Evolutionary conservation across 495 filamentous ascomycete species (phyloP), one percentile per base, ranked within the genome.

Genomic region (Hypoxylon subgilvum): DNA sequence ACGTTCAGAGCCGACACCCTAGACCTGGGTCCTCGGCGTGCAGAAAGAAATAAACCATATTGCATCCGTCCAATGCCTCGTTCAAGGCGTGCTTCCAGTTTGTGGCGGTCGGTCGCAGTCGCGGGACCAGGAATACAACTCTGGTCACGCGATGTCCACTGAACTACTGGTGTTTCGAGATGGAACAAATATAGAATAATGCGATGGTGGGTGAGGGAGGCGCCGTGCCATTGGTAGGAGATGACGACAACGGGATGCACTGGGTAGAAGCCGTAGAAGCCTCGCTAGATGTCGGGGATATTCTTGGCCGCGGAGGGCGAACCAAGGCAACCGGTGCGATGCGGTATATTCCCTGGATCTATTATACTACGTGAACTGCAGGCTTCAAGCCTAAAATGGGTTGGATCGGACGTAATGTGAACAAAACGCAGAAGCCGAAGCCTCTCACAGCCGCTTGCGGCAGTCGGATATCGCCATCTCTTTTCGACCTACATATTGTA

Each of bases 21-120:
- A 40, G 49, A 76, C 76, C 63, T 80, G 77, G 14, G 18, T 34
- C 19, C 9, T 31, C 22, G 50, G 39, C 14, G n/a, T 48, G 32
- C 48, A 43, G 46, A 25, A 22, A 63, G 16, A 18, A 48, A 4
- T 28, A 30, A 48, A 52, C 42, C 59, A 31, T 41, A 16, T 36
- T 42, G 28, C 55, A 61, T 56, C 61, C 55, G 56, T 23, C 28
- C 7, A 50, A 18, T 53, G 38, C 27, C 53, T 54, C 31, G 6
- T 50, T 63, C 17, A 22, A 61, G 39, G 40, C 17, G 25, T 40
- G n/a, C 31, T 52, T 36, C 46, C 13, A 50, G 36, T 25, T n/a
- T 34, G 55, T 12, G 40, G 34, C 17, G 44, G 40, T 40, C 18
- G 43, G 46, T 47, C 48, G 23, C 4, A 21, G 41, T 6, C 50